Conservation (phyloP, 192 early-diverging fungal species). For the Mortierella claussenii region DNA sequence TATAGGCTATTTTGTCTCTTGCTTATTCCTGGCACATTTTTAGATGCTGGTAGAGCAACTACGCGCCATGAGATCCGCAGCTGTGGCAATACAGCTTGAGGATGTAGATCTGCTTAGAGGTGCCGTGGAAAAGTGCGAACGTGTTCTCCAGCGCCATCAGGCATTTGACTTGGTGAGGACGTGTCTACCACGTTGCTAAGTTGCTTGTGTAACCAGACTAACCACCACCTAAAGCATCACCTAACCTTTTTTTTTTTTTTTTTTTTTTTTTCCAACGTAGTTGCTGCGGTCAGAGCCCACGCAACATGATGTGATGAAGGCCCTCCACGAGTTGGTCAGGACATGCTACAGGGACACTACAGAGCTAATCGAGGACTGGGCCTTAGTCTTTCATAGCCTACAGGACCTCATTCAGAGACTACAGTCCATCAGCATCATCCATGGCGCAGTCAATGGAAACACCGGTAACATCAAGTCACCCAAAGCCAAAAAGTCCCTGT, state of each 20-base stretch:
- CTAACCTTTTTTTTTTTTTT: background rate
- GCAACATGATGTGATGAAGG: constrained; percentile 3
- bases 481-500: constrained; percentile 5
- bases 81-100: constrained; percentile 9
- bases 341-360: constrained; percentile 14
- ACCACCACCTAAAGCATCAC: background rate
- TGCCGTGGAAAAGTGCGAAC: constrained; percentile 21
- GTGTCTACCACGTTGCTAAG: too few relatives aligned
- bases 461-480: background rate
- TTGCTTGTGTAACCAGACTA: background rate
- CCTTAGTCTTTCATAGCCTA: constrained; percentile 18
- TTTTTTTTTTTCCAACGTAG: background rate
- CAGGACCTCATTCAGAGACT: constrained; percentile 20
- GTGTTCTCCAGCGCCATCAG: constrained; percentile 21
- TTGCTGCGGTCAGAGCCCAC: constrained; percentile 9
- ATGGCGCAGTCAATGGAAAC: too few relatives aligned
- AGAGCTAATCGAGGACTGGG: constrained; percentile 28
- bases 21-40: background rate
- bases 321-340: constrained; percentile 5
- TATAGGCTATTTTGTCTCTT: background rate
- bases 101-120: background rate
- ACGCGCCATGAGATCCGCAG: constrained; percentile 10
- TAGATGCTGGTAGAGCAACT: constrained; percentile 24
- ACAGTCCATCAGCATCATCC: background rate
- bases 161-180: constrained; percentile 20